A percentile compares a stretch with the other conserved stretches of the same genome.
Conservation (phyloP, 1,284 basidiomycete genomes). For the Moniliophthora roreri region DNA sequence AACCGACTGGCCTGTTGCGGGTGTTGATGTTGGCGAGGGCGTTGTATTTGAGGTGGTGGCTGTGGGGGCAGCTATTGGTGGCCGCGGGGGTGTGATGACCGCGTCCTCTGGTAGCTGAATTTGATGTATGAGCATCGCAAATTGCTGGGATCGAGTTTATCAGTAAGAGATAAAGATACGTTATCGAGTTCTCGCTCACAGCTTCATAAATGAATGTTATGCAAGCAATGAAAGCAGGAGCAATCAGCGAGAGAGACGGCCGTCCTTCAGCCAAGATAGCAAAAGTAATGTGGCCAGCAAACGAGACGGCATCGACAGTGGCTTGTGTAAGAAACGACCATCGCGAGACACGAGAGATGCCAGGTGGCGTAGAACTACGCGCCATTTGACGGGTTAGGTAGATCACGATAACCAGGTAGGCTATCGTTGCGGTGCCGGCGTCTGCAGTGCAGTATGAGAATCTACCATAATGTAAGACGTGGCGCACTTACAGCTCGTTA, state of each 20-base stretch:
- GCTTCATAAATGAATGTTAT: conserved; percentile 72
- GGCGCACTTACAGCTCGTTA: conserved; percentile 67
- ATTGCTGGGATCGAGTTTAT: conserved; percentile 57
- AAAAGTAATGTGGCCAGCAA: conserved; percentile 83
- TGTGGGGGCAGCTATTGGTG: conserved; percentile 16
- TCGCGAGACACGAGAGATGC: conserved; percentile 74
- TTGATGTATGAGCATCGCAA: conserved; percentile 75
- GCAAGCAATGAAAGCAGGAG: conserved; percentile 79
- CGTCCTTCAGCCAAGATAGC: conserved; percentile 80
- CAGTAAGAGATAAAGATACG: background rate
- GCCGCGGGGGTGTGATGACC: conserved; percentile 15
- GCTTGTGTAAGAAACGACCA: conserved; percentile 81
- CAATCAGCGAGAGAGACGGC: conserved; percentile 75
- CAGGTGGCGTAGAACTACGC: conserved; percentile 74
- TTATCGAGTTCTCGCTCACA: conserved; percentile 38
- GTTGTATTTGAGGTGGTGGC: conserved; percentile 15
- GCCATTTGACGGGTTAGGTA: conserved; percentile 75
- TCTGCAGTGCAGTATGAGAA: conserved; percentile 44
- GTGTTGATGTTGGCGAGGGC: conserved; percentile 8
- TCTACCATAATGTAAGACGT: conserved; percentile 6
- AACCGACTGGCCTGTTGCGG: conserved; percentile 15
- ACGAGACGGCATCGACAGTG: conserved; percentile 77
- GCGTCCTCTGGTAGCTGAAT: conserved; percentile 79
- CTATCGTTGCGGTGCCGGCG: conserved; percentile 65
- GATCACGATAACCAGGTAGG: conserved; percentile 66